Evolutionary conservation across 2,329 filamentous ascomycete species (phyloP), one percentile per base, ranked within the genome.

Genomic region (Helminthosporium solani): DNA sequence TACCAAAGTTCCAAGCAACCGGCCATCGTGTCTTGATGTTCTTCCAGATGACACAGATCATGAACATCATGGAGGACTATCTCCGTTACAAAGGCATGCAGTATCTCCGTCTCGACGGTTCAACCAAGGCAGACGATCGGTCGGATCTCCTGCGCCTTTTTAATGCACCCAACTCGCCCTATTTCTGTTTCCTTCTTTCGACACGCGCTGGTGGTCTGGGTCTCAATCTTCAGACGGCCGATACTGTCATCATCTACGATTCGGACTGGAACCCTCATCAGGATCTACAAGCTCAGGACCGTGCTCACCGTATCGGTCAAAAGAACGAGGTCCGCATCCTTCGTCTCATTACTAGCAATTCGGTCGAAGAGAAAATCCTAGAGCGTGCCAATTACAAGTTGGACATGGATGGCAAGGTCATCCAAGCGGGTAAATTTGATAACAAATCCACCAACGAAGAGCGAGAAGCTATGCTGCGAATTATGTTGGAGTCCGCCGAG

Each of bases 51-150:
- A 99, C 94, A 3, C 91, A 95, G 52, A 99, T 99, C 68, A 99
- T 99, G 94, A 96, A 99, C 73, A 99, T 99, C 64, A 97, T 99
- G 94, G 94, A 99, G 62, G 94, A 99, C 69, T 99, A 95, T 70
- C 74, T 99, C 52, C 86, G 92, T 3, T 86, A 90, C 64, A 83
- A 89, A 54, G 87, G 86, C 37, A 79, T 96, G 57, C 80, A 87
- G 63, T 99, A 95, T 68, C 79, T 99, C 56, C 90, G 94, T 68
- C 79, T 99, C 49, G 94, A 99, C 64, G 94, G 94, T 76, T 94
- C 90, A 0, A 99, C 94, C 36, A 99, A 99, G 70, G 91, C 94
- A 1, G 94, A 99, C 64, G 94, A 99, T 72, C 89, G 94, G 56
- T 96, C 91, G 1, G 90, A 96, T 41, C 78, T 99, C 46, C 76